These are phyloP conservation scores for Trichodelitschia bisporula DNA, from an alignment of 495 filamentous ascomycete genomes.

Conservation along the genomic window DNA sequence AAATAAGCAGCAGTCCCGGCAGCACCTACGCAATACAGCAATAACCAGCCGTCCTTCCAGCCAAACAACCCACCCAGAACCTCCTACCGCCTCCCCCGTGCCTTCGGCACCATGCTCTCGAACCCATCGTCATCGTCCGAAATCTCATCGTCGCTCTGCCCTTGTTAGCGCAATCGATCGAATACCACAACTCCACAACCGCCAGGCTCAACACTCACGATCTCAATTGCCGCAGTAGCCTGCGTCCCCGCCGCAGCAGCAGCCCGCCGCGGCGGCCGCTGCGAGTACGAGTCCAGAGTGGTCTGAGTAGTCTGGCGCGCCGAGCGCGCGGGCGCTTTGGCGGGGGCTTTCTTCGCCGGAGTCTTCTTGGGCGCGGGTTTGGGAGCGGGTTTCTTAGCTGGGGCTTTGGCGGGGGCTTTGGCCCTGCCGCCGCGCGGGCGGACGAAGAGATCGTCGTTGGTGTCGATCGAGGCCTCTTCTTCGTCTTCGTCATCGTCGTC, in stretches of 20 bases:
- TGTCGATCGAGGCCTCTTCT: too few species aligned
- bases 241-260: slow-evolving; percentile 15
- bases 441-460: slow-evolving; percentile 24
- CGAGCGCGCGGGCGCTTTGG: slow-evolving; percentile 17
- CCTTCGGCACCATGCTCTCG: neutral
- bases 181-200: too few species aligned
- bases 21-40: too few species aligned
- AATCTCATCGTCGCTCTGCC: slow-evolving; percentile 52
- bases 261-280: slow-evolving; percentile 18
- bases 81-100: too few species aligned
- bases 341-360: slow-evolving; percentile 16
- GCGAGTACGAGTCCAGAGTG: slow-evolving; percentile 40
- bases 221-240: too few species aligned
- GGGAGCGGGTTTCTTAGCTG: slow-evolving; percentile 18
- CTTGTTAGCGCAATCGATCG: slow-evolving; percentile 14
- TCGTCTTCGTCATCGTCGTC: slow-evolving; percentile 38
- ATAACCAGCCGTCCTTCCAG: too few species aligned
- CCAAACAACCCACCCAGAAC: too few species aligned
- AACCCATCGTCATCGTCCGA: slow-evolving; percentile 35
- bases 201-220: too few species aligned
- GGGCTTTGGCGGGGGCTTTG: neutral
- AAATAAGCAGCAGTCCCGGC: too few species aligned
- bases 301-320: too few species aligned
- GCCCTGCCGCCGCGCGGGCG: slow-evolving; percentile 17
- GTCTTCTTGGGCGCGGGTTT: slow-evolving; percentile 19